Base-by-base conservation (phyloP, 768 basidiomycete genomes). In the Agrocybe chaxingu region DNA sequence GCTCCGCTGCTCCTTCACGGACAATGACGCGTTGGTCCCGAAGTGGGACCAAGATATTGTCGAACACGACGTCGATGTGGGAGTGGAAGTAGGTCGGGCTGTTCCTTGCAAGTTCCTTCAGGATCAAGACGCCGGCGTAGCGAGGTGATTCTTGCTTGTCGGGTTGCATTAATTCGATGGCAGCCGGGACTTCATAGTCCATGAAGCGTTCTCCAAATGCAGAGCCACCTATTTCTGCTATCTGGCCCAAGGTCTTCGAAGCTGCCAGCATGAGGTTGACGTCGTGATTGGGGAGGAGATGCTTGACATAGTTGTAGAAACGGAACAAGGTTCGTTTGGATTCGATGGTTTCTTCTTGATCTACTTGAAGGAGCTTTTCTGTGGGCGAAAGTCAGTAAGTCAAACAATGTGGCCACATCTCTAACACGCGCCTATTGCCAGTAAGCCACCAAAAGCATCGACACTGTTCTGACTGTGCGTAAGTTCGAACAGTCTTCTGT, bases 181-280 rank as follows among this genome's bases (percentile, higher is more conserved):
- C 89, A 10, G 82, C 83, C 40, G 85, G 89, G 6, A 96, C 89
- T 63, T 97, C 92, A 52, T 80, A 86, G 56, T 92, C 87, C 80
- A 96, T 92, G 61, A 95, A 93, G 3, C 82, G 77, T 61, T 95
- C 92, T 53, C 90, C 91, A 60, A 95, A 89, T 19, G 85, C 84
- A 0, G 82, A 78, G 2, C 90, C 91, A 16, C 90, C 90, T 24
- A 91, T 85, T 51, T 85, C 80, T 31, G 89, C 89, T 62, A 96
- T 95, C 60, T 84, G 79, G 0, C 93, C 93, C 29, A 94, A 79
- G 0, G 91, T 92, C 66, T 93, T 90, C n/a, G 94, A 92, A 1
- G 93, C 92, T 7, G 88, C 82, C 33, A 94, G 79, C 94, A 98
- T 98, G 63, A 99, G 84, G 66, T 89, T 88, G 61, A 92, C 82